Evolutionary conservation across 2,329 filamentous ascomycete genomes (phyloP), one percentile per base, ranked within the genome.

Genomic region (Fusarium torulosum): DNA sequence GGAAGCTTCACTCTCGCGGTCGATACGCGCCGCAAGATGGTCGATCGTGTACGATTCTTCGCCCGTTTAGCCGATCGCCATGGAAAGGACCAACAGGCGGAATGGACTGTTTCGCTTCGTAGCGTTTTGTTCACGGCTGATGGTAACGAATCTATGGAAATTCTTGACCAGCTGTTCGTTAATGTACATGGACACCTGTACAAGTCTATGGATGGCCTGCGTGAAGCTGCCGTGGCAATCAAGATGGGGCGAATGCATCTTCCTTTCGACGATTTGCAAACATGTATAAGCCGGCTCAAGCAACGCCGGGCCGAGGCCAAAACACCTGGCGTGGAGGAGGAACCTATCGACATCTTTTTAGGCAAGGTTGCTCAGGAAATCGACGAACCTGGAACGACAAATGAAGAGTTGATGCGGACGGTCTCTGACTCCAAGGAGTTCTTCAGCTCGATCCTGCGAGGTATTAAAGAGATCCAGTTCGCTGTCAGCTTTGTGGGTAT

Each of bases 401-500:
- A 86, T 62, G 88, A 92, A 54, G 85, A 88, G 29, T 85, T 97
- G 57, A 90, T 94, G 56, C 91, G 92, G 76, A 91, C 92, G 0
- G 91, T 97, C 0, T 94, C 94, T 1, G 94, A 97, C 74, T 97
- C 94, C 0, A 95, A 94, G 73, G 94, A 97, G 66, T 96, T 99
- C 75, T 86, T 94, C 56, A 92, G 91, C 76, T 97, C 96, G 1
- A 90, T 97, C 41, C 82, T 99, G 49, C 88, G 93, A 43, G 96
- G 96, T 51, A 93, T 99, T 69, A 96, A 97, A 76, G 96, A 99
- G 77, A 91, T 99, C 14, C 96, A 99, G 77, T 93, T 99, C 73
- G 95, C 94, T 1, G 88, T 98, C 75, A 95, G 95, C 78, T 96
- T 95, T 77, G 86, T 97, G 70, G 93, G 93, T 19, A 80, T 99